phyloP scores from a whole-genome alignment of 306 rosid species.

The Fragaria ananassa region DNA sequence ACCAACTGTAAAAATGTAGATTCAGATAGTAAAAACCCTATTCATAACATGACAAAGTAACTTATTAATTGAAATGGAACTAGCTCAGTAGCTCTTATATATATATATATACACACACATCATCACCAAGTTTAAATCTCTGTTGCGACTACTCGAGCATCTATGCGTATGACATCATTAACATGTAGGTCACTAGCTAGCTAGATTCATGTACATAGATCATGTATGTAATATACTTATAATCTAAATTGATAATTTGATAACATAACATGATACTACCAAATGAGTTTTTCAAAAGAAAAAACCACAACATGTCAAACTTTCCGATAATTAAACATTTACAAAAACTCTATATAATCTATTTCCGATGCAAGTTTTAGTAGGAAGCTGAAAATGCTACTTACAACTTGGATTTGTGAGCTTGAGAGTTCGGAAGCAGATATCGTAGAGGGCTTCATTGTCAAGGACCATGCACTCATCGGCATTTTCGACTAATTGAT shows the following conservation, averaged over 20 bases:
- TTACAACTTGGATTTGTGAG: conserved; percentile 89
- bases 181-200: no score
- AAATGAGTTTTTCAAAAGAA: no score
- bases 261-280: neutral
- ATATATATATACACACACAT: no score
- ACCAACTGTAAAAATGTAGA: conserved; percentile 50
- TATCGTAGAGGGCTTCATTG: conserved; percentile 88
- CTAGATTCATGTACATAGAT: no score
- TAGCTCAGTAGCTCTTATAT: neutral
- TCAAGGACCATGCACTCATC: conserved; percentile 92
- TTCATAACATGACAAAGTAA: neutral
- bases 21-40: neutral
- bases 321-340: neutral
- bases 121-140: neutral
- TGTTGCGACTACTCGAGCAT: neutral
- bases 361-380: neutral
- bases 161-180: neutral
- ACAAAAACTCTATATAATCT: no score
- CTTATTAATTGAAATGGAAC: neutral
- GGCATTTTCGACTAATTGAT: conserved; percentile 81
- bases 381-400: conserved; percentile 22
- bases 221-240: neutral
- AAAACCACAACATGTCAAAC: no score
- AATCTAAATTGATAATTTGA: neutral
- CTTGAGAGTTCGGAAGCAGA: conserved; percentile 88